A percentile compares a stretch with the other conserved stretches of the same genome.
Evolutionary conservation across 2,329 filamentous ascomycete genomes (phyloP).

Genomic region (Thermoascus crustaceus): DNA sequence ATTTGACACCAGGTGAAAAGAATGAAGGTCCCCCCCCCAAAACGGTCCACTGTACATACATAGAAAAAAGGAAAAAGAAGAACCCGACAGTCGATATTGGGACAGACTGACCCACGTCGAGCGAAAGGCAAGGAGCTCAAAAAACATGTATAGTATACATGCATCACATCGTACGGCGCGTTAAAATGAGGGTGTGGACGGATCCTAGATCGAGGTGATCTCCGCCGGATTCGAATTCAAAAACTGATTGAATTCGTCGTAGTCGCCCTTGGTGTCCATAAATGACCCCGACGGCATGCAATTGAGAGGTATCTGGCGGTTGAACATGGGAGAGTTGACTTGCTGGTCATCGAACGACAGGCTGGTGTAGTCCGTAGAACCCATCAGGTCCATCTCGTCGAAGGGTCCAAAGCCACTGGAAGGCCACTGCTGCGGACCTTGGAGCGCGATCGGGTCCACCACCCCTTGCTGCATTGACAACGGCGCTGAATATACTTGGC

Average conservation of each 20-base stretch:
- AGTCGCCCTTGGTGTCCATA: constrained; percentile 25
- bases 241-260: constrained; percentile 34
- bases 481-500: constrained; percentile 16
- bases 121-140: neutral
- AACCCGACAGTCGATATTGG: neutral
- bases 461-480: constrained; percentile 27
- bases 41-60: neutral
- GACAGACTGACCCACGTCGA: neutral
- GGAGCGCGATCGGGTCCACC: constrained; percentile 29
- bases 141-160: constrained; percentile 3
- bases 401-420: constrained; percentile 18
- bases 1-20: no score
- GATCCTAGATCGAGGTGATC: constrained; percentile 27
- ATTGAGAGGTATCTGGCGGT: constrained; percentile 25
- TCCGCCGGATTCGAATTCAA: constrained; percentile 31
- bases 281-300: constrained; percentile 23
- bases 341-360: constrained; percentile 26
- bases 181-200: constrained; percentile 1
- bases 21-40: neutral
- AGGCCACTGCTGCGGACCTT: constrained; percentile 21
- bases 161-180: constrained; percentile 4
- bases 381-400: constrained; percentile 28
- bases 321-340: constrained; percentile 28
- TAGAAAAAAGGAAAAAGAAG: no score
- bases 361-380: constrained; percentile 20